A percentile compares a stretch with the other conserved stretches of the same genome.
Evolutionary conservation across 2,329 filamentous ascomycete species (phyloP).

Genomic region (Hymenoscyphus fructigenus): DNA sequence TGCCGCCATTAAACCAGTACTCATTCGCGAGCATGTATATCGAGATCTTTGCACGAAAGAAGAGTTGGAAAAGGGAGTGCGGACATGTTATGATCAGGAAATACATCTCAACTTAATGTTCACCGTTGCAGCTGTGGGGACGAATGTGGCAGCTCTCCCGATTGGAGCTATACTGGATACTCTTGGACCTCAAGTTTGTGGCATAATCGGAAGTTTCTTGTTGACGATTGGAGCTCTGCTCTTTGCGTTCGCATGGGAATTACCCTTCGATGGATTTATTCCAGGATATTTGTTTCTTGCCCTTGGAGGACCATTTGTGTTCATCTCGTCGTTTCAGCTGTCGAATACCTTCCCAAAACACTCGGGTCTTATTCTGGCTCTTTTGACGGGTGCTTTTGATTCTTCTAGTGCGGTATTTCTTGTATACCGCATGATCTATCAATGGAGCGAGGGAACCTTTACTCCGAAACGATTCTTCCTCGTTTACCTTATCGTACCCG

Average conservation of each 20-base stretch:
- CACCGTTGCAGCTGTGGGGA: constrained; percentile 82
- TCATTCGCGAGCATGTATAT: constrained; percentile 73
- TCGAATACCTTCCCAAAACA: constrained; percentile 79
- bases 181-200: constrained; percentile 75
- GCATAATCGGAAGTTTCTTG: constrained; percentile 67
- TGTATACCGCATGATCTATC: constrained; percentile 69
- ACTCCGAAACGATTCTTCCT: constrained; percentile 70
- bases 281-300: constrained; percentile 74
- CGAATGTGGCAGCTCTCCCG: constrained; percentile 82
- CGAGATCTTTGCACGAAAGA: constrained; percentile 58
- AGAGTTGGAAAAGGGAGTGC: constrained; percentile 48
- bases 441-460: constrained; percentile 56
- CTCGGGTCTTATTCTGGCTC: constrained; percentile 75
- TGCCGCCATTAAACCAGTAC: constrained; percentile 78
- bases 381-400: constrained; percentile 81
- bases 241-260: constrained; percentile 63
- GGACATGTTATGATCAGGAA: constrained; percentile 59
- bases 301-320: constrained; percentile 77
- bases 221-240: constrained; percentile 69
- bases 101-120: constrained; percentile 86
- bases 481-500: constrained; percentile 68
- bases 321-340: constrained; percentile 80
- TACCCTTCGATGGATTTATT: constrained; percentile 74
- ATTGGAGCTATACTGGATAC: constrained; percentile 83
- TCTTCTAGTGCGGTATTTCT: constrained; percentile 78